Base-by-base conservation (phyloP, 345 rosid genomes). In the Abelmoschus esculentus region DNA sequence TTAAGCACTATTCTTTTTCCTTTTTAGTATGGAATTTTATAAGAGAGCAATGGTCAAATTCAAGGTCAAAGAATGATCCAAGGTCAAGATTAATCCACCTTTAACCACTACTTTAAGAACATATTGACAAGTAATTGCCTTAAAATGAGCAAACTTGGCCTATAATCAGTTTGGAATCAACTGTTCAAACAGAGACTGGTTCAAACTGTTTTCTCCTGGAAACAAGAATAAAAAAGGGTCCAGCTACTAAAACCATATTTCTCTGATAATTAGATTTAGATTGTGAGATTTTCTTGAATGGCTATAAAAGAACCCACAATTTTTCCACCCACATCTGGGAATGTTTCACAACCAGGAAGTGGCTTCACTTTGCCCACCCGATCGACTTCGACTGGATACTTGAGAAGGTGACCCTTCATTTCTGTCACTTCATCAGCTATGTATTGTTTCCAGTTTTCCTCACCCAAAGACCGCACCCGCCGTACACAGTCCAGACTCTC, bases 241-340 rank as follows among this genome's bases (percentile, higher is more conserved):
- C 5, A 47, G 53, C 53, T 14, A 47, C n/a, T 12, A 55, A 55
- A 22, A 55, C 12, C 29, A 22, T 10, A 8, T 22, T 3, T 54
- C 9, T 55, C 10, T 22, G 32, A 22, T 56, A 26, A 61, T 58
- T 53, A 69, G 56, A 32, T 34, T 82, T 69, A 93, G n/a, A 85
- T 90, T 2, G 97, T 93, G 26, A 93, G 86, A 67, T 90, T 90
- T 79, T 93, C 96, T 76, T 87, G 92, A 61, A 87, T 72, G 2
- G 66, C 86, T 22, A 66, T 77, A 50, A 85, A 90, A 0, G 96
- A 85, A 0, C 98, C 96, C 70, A 85, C 55, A 29, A 93, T 84
- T 71, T 77, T 86, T 7, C 98, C 98, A 70, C 97, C 98, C 12
- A 89, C 86, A 71, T 93, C 97, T 6, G 97, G 98, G 82, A 93